Percentiles rank a stretch among this genome's conserved stretches.
Conservation (phyloP, 1,139 yeast genomes). For the Casaregolazyma suthepensis region DNA sequence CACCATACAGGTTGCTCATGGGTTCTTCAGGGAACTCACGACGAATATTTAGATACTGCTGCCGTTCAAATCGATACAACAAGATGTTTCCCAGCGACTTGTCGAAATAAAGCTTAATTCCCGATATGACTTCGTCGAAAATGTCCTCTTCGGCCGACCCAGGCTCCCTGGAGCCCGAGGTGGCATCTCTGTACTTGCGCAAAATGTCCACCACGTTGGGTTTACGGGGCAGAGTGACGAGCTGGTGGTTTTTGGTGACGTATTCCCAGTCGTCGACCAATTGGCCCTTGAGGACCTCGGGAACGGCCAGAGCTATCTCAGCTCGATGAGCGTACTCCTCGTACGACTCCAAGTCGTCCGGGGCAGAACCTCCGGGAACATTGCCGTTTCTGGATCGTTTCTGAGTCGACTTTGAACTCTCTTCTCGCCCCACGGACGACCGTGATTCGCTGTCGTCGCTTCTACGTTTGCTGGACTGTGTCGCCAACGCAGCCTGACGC, state of each 20-base stretch:
- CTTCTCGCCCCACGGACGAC: constrained; percentile 4
- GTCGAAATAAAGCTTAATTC: constrained; percentile 73
- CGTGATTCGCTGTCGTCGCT: constrained; percentile 11
- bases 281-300: constrained; percentile 59
- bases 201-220: constrained; percentile 50
- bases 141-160: constrained; percentile 47
- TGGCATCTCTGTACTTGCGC: constrained; percentile 37
- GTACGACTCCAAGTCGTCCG: constrained; percentile 35
- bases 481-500: constrained; percentile 41
- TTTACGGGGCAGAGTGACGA: constrained; percentile 56
- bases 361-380: constrained; percentile 6
- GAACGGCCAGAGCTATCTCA: constrained; percentile 52
- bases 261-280: constrained; percentile 93
- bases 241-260: constrained; percentile 70
- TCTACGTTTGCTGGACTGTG: constrained; percentile 20
- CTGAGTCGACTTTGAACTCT: constrained; percentile 1
- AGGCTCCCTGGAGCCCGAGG: constrained; percentile 21
- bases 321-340: constrained; percentile 39
- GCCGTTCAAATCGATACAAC: constrained; percentile 77
- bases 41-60: constrained; percentile 62
- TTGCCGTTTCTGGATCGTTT: constrained; percentile 13
- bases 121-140: constrained; percentile 59
- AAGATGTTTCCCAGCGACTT: constrained; percentile 64
- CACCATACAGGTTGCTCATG: constrained; percentile 58
- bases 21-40: constrained; percentile 35